phyloP scores from a whole-genome alignment of 768 basidiomycete species.

The Termitomyces sp. region DNA sequence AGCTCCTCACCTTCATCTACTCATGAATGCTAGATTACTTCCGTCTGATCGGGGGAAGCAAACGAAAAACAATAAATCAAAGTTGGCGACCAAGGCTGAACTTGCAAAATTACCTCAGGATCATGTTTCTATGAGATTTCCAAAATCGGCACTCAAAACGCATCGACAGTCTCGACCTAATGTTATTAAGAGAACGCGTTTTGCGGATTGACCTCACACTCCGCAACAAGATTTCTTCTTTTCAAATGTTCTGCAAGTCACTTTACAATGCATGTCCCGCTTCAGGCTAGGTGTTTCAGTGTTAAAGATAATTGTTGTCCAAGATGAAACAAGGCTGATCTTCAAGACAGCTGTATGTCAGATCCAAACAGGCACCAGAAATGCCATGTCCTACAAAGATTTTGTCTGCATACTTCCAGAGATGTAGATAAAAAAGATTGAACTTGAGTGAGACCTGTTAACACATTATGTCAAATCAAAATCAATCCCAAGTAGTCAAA shows the following conservation, averaged over 20 bases:
- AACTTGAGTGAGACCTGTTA: too few relatives aligned
- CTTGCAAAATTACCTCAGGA: not conserved
- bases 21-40: conserved; percentile 15
- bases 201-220: conserved; percentile 14
- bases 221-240: not conserved
- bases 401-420: too few relatives aligned
- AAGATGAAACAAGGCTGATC: too few relatives aligned
- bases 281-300: too few relatives aligned
- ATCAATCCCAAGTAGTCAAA: too few relatives aligned
- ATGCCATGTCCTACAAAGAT: too few relatives aligned
- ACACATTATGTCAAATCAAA: too few relatives aligned
- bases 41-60: conserved; percentile 4
- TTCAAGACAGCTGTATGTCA: too few relatives aligned
- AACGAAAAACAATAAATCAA: not conserved
- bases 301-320: too few relatives aligned
- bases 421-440: too few relatives aligned
- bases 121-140: not conserved
- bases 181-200: conserved; percentile 31
- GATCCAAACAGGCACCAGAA: too few relatives aligned
- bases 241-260: not conserved
- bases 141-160: conserved; percentile 4
- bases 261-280: not conserved
- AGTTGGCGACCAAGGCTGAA: not conserved
- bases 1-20: not conserved
- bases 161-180: conserved; percentile 13